Evolutionary conservation across 441 rosid genomes (phyloP).

Genomic region (Breynia disticha): DNA sequence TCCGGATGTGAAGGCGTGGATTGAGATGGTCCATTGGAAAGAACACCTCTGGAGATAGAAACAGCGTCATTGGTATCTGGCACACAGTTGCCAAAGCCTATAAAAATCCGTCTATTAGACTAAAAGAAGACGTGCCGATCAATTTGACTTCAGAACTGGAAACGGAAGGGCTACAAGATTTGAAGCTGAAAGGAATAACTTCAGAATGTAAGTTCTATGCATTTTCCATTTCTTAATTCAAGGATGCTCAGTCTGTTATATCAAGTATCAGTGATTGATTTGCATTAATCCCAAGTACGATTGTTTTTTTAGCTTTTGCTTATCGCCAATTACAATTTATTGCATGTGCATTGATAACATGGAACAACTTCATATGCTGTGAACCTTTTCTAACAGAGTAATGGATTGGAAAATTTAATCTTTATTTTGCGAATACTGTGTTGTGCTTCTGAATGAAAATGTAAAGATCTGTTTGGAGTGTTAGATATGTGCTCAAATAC

Average conservation of each 20-base stretch:
- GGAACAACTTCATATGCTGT: conserved; percentile 36
- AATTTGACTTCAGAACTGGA: conserved; percentile 34
- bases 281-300: no score
- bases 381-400: conserved; percentile 10
- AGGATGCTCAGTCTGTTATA: neutral
- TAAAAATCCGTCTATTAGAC: conserved; percentile 26
- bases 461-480: no score
- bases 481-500: no score
- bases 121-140: conserved; percentile 41
- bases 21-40: conserved; percentile 49
- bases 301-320: neutral
- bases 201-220: conserved; percentile 23
- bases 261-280: no score
- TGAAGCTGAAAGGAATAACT: conserved; percentile 34
- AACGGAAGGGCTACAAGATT: conserved; percentile 24
- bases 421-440: no score
- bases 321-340: no score
- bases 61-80: conserved; percentile 36
- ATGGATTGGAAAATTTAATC: neutral
- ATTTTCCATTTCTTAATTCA: neutral
- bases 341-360: no score
- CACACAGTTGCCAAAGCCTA: conserved; percentile 29
- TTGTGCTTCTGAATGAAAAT: no score
- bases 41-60: conserved; percentile 27
- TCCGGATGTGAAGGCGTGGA: conserved; percentile 52